A percentile compares a stretch with the other conserved stretches of the same genome.
These are phyloP conservation scores for Guyanaporus albipodus DNA, from an alignment of 768 basidiomycete genomes.

Conservation along the genomic window DNA sequence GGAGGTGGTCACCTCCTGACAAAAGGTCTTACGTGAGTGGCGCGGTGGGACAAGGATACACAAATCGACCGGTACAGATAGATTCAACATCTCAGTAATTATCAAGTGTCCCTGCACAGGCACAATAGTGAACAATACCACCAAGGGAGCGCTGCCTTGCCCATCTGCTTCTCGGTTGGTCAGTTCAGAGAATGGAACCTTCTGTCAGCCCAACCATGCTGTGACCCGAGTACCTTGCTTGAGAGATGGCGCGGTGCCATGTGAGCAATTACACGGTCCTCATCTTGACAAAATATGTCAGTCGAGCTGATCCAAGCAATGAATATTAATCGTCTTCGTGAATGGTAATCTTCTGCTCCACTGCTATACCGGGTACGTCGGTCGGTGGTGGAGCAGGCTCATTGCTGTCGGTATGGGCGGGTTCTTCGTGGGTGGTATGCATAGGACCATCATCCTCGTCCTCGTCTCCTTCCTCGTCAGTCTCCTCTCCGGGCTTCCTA, in stretches of 20 bases:
- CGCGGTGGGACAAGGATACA: too few relatives aligned
- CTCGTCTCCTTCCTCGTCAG: slow-evolving; percentile 42
- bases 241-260: background rate
- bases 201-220: background rate
- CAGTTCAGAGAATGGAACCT: background rate
- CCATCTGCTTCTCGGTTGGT: too few relatives aligned
- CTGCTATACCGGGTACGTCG: slow-evolving; percentile 23
- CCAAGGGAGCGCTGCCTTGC: too few relatives aligned
- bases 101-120: too few relatives aligned
- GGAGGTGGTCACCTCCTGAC: too few relatives aligned
- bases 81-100: too few relatives aligned
- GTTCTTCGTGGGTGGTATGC: slow-evolving; percentile 3
- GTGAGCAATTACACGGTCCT: slow-evolving; percentile 1
- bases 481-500: slow-evolving; percentile 49
- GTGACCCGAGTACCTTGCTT: background rate
- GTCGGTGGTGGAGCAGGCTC: slow-evolving; percentile 1
- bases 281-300: background rate
- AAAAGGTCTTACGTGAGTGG: too few relatives aligned
- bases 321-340: slow-evolving; percentile 47
- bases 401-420: background rate
- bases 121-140: too few relatives aligned
- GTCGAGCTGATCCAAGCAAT: background rate
- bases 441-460: slow-evolving; percentile 31
- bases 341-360: slow-evolving; percentile 41
- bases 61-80: too few relatives aligned